Evolutionary conservation across 2,329 filamentous ascomycete genomes (phyloP).

Genomic region (Aspergillus uvarum): DNA sequence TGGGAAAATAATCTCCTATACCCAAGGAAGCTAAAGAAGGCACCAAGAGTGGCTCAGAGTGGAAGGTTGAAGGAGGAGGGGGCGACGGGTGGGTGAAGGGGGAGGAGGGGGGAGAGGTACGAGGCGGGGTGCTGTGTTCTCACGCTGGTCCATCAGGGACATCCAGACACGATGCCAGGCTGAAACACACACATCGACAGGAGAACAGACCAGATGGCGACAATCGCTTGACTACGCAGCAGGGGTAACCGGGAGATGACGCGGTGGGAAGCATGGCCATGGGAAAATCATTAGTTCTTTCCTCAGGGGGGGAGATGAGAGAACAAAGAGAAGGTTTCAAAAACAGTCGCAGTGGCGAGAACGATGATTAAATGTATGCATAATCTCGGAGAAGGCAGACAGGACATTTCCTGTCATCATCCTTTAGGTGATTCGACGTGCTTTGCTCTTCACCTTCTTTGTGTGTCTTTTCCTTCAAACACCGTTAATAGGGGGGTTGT

Average conservation of each 20-base stretch:
- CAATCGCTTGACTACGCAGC: constrained; percentile 6
- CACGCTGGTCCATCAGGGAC: constrained; percentile 10
- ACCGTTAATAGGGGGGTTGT: background rate
- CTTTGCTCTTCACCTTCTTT: background rate
- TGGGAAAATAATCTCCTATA: background rate
- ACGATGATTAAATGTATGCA: background rate
- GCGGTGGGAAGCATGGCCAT: background rate
- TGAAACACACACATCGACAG: constrained; percentile 10
- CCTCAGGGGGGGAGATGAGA: background rate
- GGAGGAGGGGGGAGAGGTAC: background rate
- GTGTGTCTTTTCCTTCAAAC: background rate
- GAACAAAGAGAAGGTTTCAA: background rate
- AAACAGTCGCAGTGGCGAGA: background rate
- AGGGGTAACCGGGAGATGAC: constrained; percentile 3
- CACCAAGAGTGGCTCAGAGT: constrained; percentile 8
- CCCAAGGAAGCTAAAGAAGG: constrained; percentile 3
- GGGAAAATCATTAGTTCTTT: background rate
- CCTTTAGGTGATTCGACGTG: background rate
- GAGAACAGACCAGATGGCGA: constrained; percentile 7
- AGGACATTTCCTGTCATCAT: background rate
- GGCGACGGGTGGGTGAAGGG: background rate
- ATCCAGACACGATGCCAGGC: constrained; percentile 13
- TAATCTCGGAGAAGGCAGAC: background rate
- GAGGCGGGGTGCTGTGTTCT: constrained; percentile 11
- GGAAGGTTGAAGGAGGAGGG: constrained; percentile 4